These are phyloP conservation scores for Giardia muris DNA, from an alignment of 208 protist genomes.

Conservation along the genomic window DNA sequence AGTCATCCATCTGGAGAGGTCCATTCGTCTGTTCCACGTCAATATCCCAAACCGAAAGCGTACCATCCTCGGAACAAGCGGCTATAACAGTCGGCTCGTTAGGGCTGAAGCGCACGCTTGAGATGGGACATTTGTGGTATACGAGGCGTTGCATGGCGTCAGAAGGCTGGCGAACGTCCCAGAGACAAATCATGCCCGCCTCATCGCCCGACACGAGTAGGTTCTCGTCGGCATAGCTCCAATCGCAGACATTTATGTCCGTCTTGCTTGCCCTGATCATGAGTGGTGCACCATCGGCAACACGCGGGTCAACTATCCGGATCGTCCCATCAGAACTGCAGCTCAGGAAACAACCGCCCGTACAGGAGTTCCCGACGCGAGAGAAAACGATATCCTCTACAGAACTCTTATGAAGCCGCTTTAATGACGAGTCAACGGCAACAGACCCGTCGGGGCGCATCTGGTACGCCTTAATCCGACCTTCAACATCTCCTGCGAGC, in stretches of 20 bases:
- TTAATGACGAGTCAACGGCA: background rate
- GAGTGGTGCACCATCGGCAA: background rate
- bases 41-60: background rate
- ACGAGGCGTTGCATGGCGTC: background rate
- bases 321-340: background rate
- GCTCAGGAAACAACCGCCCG: background rate
- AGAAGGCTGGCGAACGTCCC: background rate
- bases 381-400: background rate
- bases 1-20: background rate
- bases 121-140: background rate
- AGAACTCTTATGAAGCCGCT: background rate
- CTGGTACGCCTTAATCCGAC: background rate
- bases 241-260: background rate
- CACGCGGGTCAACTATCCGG: background rate
- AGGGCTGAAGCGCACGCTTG: background rate
- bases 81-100: background rate
- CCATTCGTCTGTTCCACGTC: background rate
- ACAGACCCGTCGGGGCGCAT: background rate
- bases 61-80: background rate
- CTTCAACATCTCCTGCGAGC: background rate
- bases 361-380: background rate
- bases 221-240: background rate
- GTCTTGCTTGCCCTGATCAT: background rate
- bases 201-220: background rate
- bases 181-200: background rate